Percentiles rank a stretch among this genome's conserved stretches.
These are phyloP conservation scores for Venturia asperata DNA, from an alignment of 2,329 filamentous ascomycete genomes.

Conservation along the genomic window DNA sequence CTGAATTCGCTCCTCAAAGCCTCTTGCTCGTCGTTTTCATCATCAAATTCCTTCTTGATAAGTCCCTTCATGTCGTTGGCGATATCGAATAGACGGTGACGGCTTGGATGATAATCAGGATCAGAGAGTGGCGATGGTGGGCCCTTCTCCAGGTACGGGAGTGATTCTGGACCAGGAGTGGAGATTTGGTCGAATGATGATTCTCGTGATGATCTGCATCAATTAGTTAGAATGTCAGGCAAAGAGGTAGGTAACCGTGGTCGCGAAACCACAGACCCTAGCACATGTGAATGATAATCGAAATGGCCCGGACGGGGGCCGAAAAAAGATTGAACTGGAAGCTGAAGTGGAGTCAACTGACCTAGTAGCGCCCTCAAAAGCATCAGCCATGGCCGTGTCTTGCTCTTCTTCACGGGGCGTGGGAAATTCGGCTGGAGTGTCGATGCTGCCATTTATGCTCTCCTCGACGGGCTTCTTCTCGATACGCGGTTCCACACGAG, in stretches of 20 bases:
- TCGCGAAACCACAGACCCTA: not conserved
- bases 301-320: not conserved
- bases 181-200: conserved; percentile 30
- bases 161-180: conserved; percentile 35
- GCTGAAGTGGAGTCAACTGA: not conserved
- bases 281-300: not conserved
- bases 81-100: conserved; percentile 33
- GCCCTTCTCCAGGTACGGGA: conserved; percentile 41
- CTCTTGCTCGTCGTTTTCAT: conserved; percentile 26
- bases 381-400: conserved; percentile 11
- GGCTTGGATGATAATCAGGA: conserved; percentile 27
- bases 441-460: not conserved
- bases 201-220: conserved; percentile 17
- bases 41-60: conserved; percentile 30
- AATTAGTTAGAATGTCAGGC: not conserved
- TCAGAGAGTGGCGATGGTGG: conserved; percentile 40
- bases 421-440: conserved; percentile 6
- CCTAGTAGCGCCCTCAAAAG: conserved; percentile 3
- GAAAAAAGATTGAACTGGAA: not conserved
- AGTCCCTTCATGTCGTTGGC: conserved; percentile 32
- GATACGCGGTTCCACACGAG: not conserved
- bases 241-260: not conserved
- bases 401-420: conserved; percentile 11
- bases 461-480: conserved; percentile 12
- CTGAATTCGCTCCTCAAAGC: conserved; percentile 24